These are phyloP conservation scores for Pseudoneurospora amorphoporcata DNA, from an alignment of 495 filamentous ascomycete genomes.

Conservation along the genomic window DNA sequence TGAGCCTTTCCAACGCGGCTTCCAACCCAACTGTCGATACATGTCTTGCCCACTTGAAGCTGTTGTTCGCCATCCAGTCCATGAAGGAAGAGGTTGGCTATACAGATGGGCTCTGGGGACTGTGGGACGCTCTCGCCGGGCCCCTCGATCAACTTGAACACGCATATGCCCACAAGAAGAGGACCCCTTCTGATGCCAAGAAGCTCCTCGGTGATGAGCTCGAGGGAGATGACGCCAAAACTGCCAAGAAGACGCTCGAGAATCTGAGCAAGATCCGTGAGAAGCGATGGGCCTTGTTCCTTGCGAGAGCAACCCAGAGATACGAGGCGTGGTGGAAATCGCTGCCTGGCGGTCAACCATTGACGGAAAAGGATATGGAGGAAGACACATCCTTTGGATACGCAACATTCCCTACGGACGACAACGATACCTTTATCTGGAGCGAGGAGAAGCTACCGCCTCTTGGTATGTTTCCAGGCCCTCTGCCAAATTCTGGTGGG, in stretches of 20 bases:
- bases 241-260: conserved; percentile 18
- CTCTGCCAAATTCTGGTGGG: neutral
- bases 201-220: neutral
- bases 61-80: conserved; percentile 58
- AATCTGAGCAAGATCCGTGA: conserved; percentile 49
- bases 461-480: conserved; percentile 20
- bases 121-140: conserved; percentile 42
- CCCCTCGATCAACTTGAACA: conserved; percentile 15
- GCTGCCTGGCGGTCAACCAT: conserved; percentile 14
- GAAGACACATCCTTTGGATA: conserved; percentile 9
- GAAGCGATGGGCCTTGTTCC: conserved; percentile 72
- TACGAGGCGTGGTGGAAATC: conserved; percentile 63
- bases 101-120: conserved; percentile 53
- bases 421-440: conserved; percentile 12
- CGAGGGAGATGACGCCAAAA: conserved; percentile 13
- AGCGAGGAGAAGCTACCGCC: conserved; percentile 27
- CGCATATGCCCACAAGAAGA: conserved; percentile 9
- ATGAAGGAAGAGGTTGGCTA: conserved; percentile 57
- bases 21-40: conserved; percentile 24
- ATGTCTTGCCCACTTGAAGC: conserved; percentile 67
- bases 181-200: neutral
- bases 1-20: conserved; percentile 20
- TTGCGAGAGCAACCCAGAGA: conserved; percentile 61
- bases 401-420: conserved; percentile 9
- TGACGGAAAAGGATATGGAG: conserved; percentile 26